Evolutionary conservation across 78 protist species (phyloP).

Genomic region (Acrasis kona): DNA sequence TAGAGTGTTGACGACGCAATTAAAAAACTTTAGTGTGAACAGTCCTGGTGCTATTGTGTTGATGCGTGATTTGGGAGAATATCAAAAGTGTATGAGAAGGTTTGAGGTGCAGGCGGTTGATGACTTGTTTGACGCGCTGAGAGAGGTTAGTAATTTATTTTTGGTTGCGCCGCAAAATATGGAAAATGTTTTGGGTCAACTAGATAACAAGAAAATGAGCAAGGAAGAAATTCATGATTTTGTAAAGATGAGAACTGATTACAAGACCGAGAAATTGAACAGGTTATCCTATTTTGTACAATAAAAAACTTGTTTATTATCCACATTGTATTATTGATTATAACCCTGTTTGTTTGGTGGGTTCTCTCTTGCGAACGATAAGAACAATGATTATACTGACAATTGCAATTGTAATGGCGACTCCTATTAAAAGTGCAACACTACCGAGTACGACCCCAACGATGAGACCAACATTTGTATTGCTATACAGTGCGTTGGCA

Average conservation of each 20-base stretch:
- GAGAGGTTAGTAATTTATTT: background rate
- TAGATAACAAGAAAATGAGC: background rate
- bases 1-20: background rate
- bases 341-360: no score
- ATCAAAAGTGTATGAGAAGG: background rate
- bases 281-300: background rate
- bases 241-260: background rate
- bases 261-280: background rate
- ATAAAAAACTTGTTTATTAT: no score
- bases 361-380: no score
- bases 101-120: background rate
- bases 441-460: no score
- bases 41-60: background rate
- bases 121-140: background rate
- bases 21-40: background rate
- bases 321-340: no score
- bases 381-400: no score
- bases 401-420: no score
- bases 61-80: background rate
- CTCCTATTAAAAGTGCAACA: no score
- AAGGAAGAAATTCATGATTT: background rate
- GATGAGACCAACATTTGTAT: no score
- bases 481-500: no score
- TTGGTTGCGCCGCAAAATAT: background rate
- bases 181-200: background rate